These are phyloP conservation scores for Wallemia hederae DNA, from an alignment of 1,284 basidiomycete genomes.

Conservation along the genomic window DNA sequence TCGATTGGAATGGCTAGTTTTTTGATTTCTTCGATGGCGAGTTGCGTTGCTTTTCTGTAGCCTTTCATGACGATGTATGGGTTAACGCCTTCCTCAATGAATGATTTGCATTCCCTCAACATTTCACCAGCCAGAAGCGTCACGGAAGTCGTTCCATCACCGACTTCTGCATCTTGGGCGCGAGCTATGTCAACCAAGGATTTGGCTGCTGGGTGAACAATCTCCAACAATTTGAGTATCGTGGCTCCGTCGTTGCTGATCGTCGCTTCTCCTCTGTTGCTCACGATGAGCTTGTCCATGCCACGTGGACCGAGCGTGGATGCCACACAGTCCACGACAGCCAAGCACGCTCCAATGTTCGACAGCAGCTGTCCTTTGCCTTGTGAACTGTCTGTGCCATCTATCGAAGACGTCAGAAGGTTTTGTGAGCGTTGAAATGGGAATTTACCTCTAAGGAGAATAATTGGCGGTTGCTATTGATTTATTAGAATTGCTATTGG, in stretches of 20 bases:
- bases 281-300: constrained; percentile 88
- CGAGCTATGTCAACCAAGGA: constrained; percentile 91
- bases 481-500: not conserved
- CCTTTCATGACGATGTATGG: constrained; percentile 96
- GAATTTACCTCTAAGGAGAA: constrained; percentile 34
- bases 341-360: constrained; percentile 84
- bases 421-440: not conserved
- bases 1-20: constrained; percentile 73
- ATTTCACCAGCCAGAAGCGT: constrained; percentile 80
- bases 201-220: constrained; percentile 86
- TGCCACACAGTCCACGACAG: constrained; percentile 62
- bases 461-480: constrained; percentile 69
- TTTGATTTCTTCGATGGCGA: constrained; percentile 66
- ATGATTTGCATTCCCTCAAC: constrained; percentile 67
- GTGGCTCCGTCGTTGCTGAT: constrained; percentile 98
- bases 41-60: constrained; percentile 44
- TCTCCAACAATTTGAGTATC: constrained; percentile 84
- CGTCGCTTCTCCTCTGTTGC: constrained; percentile 71
- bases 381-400: constrained; percentile 91
- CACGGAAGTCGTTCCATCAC: constrained; percentile 91
- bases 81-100: constrained; percentile 90
- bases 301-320: constrained; percentile 92
- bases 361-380: constrained; percentile 77
- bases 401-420: constrained; percentile 12
- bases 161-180: constrained; percentile 93